Evolutionary conservation across 148 eudicot species (phyloP).

Genomic region (Gaultheria prostrata): DNA sequence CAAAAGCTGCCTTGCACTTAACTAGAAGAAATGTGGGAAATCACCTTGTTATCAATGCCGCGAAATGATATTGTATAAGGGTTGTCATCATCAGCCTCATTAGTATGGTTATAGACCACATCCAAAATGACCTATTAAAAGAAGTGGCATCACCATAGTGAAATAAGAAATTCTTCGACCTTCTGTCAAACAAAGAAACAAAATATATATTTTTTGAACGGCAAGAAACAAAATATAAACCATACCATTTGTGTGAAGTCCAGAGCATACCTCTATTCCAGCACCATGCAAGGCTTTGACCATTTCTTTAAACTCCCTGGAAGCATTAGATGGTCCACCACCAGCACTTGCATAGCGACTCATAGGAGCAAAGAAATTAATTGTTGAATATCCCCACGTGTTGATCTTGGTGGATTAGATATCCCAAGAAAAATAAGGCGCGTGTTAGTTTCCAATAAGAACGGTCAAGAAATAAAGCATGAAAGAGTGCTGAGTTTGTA

Average conservation of each 20-base stretch:
- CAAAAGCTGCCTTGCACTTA: not conserved
- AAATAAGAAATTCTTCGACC: not conserved
- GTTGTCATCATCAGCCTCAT: slow-evolving; percentile 90
- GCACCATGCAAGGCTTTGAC: slow-evolving; percentile 91
- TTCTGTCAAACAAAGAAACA: not conserved
- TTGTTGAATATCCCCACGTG: slow-evolving; percentile 99
- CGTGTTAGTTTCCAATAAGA: not conserved
- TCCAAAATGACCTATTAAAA: slow-evolving; percentile 85
- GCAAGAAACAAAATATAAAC: too few species aligned
- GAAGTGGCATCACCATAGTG: slow-evolving; percentile 15
- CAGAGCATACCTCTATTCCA: slow-evolving; percentile 79
- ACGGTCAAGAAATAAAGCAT: slow-evolving; percentile 9
- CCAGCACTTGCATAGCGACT: slow-evolving; percentile 96
- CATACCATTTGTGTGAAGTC: slow-evolving; percentile 11
- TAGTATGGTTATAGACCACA: slow-evolving; percentile 97
- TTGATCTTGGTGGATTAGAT: slow-evolving; percentile 50
- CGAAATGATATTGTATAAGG: slow-evolving; percentile 96
- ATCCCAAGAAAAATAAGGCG: slow-evolving; percentile 15
- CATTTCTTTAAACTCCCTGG: slow-evolving; percentile 88
- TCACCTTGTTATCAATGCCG: slow-evolving; percentile 97
- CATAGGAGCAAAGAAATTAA: slow-evolving; percentile 99
- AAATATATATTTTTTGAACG: too few species aligned
- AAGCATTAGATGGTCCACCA: slow-evolving; percentile 85
- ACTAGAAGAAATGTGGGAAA: not conserved
- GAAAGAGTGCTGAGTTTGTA: not conserved